These are phyloP conservation scores for Salix udensis DNA, from an alignment of 345 rosid genomes.

Conservation along the genomic window DNA sequence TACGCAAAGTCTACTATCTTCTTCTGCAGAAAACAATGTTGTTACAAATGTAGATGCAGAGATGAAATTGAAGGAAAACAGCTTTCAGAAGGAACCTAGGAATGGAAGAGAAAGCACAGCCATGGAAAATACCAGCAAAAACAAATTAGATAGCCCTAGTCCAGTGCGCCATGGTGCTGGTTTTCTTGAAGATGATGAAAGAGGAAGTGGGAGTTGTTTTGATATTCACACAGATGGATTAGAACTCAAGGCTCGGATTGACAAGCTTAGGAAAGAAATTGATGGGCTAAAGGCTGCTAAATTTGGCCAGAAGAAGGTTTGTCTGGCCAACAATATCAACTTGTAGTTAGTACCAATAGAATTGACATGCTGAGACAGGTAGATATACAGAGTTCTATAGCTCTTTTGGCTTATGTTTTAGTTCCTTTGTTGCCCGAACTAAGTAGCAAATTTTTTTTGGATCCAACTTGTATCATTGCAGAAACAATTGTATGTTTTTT, in stretches of 20 bases:
- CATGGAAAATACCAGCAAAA: not conserved
- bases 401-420: not conserved
- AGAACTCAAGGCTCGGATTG: constrained; percentile 24
- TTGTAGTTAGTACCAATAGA: not conserved
- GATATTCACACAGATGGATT: constrained; percentile 1
- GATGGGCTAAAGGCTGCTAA: constrained; percentile 18
- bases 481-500: not conserved
- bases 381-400: not conserved
- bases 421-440: not conserved
- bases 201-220: not conserved
- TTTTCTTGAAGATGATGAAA: not conserved
- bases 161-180: not conserved
- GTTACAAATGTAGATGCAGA: not conserved
- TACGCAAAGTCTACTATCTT: not conserved
- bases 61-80: constrained; percentile 20
- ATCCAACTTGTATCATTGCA: not conserved
- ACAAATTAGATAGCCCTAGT: not conserved
- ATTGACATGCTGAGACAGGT: not conserved
- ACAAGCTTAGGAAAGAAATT: constrained; percentile 22
- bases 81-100: not conserved
- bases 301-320: constrained; percentile 4
- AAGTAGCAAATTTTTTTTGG: not conserved
- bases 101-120: not conserved
- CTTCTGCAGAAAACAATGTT: not conserved
- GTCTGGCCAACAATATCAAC: not conserved